Evolutionary conservation across 1,284 basidiomycete genomes (phyloP).

Genomic region (Ganoderma sp.): DNA sequence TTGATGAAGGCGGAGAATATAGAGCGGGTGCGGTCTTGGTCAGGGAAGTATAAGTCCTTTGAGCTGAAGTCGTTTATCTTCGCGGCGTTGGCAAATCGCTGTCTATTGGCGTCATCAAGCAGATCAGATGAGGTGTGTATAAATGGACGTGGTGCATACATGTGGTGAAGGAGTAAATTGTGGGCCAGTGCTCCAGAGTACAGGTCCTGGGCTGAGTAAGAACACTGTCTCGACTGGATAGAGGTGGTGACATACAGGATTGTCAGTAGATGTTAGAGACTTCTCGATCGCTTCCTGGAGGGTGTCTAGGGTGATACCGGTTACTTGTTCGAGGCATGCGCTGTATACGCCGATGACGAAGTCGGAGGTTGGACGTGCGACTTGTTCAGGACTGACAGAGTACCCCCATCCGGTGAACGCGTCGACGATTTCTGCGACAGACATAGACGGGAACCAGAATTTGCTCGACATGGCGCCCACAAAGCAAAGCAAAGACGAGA

Average conservation of each 20-base stretch:
- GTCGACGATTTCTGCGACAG: slow-evolving; percentile 62
- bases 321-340: slow-evolving; percentile 74
- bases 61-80: slow-evolving; percentile 79
- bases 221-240: not conserved
- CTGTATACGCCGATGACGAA: slow-evolving; percentile 73
- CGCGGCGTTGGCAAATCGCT: slow-evolving; percentile 74
- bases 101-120: slow-evolving; percentile 45
- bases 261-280: slow-evolving; percentile 56
- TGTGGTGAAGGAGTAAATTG: slow-evolving; percentile 40
- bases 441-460: slow-evolving; percentile 71
- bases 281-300: slow-evolving; percentile 66
- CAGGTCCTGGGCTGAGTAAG: slow-evolving; percentile 35
- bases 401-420: slow-evolving; percentile 71
- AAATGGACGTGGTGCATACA: slow-evolving; percentile 28
- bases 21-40: slow-evolving; percentile 70
- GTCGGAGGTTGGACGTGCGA: slow-evolving; percentile 70
- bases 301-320: slow-evolving; percentile 62
- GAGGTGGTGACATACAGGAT: slow-evolving; percentile 41
- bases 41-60: slow-evolving; percentile 76
- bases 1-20: slow-evolving; percentile 90
- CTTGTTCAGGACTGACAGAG: slow-evolving; percentile 69
- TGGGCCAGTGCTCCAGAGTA: slow-evolving; percentile 38
- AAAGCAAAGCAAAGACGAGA: not conserved
- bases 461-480: slow-evolving; percentile 35
- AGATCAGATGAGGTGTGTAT: not conserved